Conservation (phyloP, 148 eudicot genomes). For the Diospyros lotus region DNA sequence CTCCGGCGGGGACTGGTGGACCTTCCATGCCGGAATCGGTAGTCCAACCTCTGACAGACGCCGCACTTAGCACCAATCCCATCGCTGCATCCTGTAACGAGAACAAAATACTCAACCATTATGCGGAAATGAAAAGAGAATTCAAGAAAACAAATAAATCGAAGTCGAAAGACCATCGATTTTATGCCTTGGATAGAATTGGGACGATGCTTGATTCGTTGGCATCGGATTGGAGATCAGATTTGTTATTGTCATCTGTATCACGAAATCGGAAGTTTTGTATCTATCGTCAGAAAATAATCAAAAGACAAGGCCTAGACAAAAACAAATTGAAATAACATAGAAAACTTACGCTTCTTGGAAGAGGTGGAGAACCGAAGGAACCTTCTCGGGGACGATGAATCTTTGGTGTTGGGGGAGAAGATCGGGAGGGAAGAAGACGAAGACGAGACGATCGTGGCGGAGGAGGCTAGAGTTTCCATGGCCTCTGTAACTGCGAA, state of each 20-base stretch:
- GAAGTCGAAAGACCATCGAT: neutral
- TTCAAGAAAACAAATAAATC: neutral
- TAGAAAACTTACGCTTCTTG: conserved; percentile 32
- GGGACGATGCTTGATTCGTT: conserved; percentile 46
- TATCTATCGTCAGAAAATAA: neutral
- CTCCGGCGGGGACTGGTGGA: conserved; percentile 62
- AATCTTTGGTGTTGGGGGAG: conserved; percentile 33
- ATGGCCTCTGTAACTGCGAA: conserved; percentile 12
- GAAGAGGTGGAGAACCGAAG: conserved; percentile 44
- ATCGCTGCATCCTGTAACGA: conserved; percentile 69
- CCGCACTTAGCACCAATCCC: conserved; percentile 94
- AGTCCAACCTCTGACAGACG: conserved; percentile 75
- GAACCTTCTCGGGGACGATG: conserved; percentile 21
- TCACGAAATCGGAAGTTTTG: neutral
- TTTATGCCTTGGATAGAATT: conserved; percentile 51
- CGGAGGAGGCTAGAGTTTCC: conserved; percentile 47
- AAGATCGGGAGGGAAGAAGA: conserved; percentile 40
- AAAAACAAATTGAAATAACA: neutral
- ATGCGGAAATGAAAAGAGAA: too few relatives aligned
- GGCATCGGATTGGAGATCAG: conserved; percentile 48
- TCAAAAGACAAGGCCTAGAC: neutral
- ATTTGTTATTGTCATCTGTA: conserved; percentile 48
- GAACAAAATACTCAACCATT: neutral
- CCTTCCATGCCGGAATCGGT: conserved; percentile 98
- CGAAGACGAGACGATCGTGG: conserved; percentile 34